Evolutionary conservation across 192 early-diverging fungal genomes (phyloP), one percentile per base, ranked within the genome.

Genomic region (Gigaspora rosea): DNA sequence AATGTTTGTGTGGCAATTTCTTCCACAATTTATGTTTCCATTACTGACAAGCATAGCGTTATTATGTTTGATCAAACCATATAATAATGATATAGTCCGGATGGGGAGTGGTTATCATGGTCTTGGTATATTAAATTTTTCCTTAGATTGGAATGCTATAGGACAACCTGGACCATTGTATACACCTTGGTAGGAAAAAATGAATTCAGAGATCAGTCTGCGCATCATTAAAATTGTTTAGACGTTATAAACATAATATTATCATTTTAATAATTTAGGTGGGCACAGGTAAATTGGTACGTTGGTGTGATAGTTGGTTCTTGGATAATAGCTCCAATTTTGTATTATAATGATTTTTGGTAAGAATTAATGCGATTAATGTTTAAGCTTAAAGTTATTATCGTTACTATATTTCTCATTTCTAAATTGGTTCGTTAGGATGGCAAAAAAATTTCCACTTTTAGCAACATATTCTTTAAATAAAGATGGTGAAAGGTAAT

Each of bases 131-230:
- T 81, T 90, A 36, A 88, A 86, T 62, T 88, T 95, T 52, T 86
- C 90, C 4, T 77, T 94, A 15, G 94, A 95, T 82, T 95, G 94
- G 93, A 89, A 84, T 69, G 83, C 87, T 79, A 82, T 52, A 83
- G 82, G 48, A 90, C 93, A 13, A 75, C 35, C 47, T 22, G 58
- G 49, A 32, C 62, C 62, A 50, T 82, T 95, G 16, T 90, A 90
- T 20, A 90, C 91, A 36, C 94, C 94, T 56, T 95, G 86, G 88
- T 88, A 48, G 18, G n/a, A 71, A 12, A 27, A 27, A 18, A 32
- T 54, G 4, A 32, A 10, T 71, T 52, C 16, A 7, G 22, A 18
- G 4, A 10, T 20, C 9, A 51, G 11, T 49, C 49, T 22, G 16
- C n/a, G 33, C 11, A 15, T 35, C 15, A 18, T 41, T 65, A 47